These are phyloP conservation scores for Dictyostelium discoideum DNA, from an alignment of 78 protist genomes.

Conservation along the genomic window dicty_2.7 NC_007091.3:4457501-4458000, in stretches of 20 bases:
- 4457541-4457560: background rate
- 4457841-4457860: background rate
- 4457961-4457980: background rate
- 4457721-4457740: background rate
- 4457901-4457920: background rate
- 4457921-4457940: slow-evolving; percentile 11
- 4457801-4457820: background rate
- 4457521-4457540: background rate
- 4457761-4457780: background rate
- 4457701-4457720: background rate
- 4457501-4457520: slow-evolving; percentile 21
- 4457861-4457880: too few species aligned
- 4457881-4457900: too few species aligned
- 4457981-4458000: slow-evolving; percentile 59
- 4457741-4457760: background rate
- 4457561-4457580: background rate
- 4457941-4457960: background rate
- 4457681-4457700: background rate
- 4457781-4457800: background rate
- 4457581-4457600: background rate
- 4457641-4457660: background rate
- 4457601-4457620: background rate
- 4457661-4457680: background rate
- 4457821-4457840: background rate
- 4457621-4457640: background rate